Conservation (phyloP, 805 yeast genomes). For the Candida stauntonica region DNA sequence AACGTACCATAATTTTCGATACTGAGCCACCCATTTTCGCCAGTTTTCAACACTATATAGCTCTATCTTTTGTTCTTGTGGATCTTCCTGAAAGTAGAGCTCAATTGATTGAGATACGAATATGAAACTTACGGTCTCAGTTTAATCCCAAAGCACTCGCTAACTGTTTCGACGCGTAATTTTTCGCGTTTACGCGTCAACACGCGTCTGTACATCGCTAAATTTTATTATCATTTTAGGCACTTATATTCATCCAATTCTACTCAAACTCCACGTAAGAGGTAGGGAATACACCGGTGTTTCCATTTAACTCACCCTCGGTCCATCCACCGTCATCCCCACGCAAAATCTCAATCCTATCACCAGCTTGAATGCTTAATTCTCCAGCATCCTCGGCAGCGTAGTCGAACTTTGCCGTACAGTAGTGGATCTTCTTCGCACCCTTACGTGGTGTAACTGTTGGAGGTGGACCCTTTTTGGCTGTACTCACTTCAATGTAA, state of each 20-base stretch:
- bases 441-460: conserved; percentile 22
- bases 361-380: conserved; percentile 67
- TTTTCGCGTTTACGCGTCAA: neutral
- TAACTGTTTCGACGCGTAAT: neutral
- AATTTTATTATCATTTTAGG: neutral
- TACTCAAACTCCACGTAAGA: conserved; percentile 41
- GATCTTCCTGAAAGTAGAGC: neutral
- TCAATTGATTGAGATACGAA: neutral
- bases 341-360: conserved; percentile 58
- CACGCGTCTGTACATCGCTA: neutral
- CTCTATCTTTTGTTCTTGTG: neutral
- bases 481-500: conserved; percentile 51
- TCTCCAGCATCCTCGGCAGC: conserved; percentile 64
- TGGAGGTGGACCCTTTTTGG: conserved; percentile 17
- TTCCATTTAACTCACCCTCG: conserved; percentile 72
- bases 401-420: conserved; percentile 25
- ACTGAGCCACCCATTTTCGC: conserved; percentile 31
- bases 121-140: too few relatives aligned
- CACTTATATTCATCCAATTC: neutral
- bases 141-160: neutral
- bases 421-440: conserved; percentile 16
- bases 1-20: conserved; percentile 29
- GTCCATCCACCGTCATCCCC: conserved; percentile 95
- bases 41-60: neutral
- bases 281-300: conserved; percentile 72